Percentiles rank a stretch among this genome's conserved stretches.
These are phyloP conservation scores for Fraxinus paxiana DNA, from an alignment of 305 asterid species.

Conservation along the genomic window DNA sequence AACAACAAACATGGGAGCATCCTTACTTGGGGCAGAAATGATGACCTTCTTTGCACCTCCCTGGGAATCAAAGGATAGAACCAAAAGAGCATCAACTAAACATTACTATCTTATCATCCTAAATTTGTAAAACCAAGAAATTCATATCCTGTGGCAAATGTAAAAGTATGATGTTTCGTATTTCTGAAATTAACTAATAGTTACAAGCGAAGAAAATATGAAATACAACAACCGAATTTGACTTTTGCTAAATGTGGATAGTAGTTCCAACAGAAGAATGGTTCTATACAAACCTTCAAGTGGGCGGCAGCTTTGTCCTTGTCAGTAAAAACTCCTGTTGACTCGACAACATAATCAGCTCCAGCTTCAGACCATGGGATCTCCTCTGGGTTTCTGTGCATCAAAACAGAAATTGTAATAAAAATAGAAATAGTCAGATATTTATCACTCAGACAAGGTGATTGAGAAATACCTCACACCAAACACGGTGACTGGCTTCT, in stretches of 20 bases:
- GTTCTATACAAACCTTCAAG: conserved; percentile 28
- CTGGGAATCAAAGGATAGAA: conserved; percentile 17
- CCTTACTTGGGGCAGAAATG: conserved; percentile 64
- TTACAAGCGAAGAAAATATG: background rate
- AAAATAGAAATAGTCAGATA: background rate
- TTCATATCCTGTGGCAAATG: background rate
- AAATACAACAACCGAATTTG: background rate
- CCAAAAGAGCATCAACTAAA: background rate
- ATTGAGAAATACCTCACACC: conserved; percentile 49
- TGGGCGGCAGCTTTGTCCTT: conserved; percentile 40
- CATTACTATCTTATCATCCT: background rate
- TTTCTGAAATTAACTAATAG: background rate
- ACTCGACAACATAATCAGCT: conserved; percentile 39
- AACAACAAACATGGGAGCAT: conserved; percentile 73
- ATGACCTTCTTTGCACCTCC: conserved; percentile 78
- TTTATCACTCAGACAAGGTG: background rate
- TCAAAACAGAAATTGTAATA: background rate
- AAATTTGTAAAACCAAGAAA: background rate
- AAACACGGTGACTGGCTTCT: conserved; percentile 63
- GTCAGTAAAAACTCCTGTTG: conserved; percentile 44
- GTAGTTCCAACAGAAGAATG: background rate
- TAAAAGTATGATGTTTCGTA: background rate
- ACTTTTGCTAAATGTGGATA: background rate
- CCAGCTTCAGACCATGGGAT: conserved; percentile 42
- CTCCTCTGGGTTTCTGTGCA: conserved; percentile 42